A percentile compares a stretch with the other conserved stretches of the same genome.
Conservation (phyloP, 2,329 filamentous ascomycete species). For the Immersiporthe knoxdaviesiana region DNA sequence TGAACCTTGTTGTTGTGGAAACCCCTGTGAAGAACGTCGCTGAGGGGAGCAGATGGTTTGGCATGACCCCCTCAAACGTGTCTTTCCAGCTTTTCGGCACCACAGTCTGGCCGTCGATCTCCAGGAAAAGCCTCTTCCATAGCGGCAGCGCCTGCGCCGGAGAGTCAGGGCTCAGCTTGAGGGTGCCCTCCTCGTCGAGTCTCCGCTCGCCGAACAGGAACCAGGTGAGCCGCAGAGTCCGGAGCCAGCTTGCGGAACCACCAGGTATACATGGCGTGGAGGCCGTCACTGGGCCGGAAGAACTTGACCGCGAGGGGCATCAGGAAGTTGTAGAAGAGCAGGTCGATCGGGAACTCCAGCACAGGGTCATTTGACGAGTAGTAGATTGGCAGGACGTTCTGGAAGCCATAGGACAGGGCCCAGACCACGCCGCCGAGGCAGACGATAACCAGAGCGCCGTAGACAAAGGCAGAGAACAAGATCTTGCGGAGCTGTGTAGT, state of each 20-base stretch:
- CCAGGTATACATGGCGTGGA: constrained; percentile 90
- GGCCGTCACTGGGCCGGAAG: constrained; percentile 80
- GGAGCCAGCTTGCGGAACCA: constrained; percentile 91
- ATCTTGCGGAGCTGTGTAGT: constrained; percentile 95
- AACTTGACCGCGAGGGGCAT: constrained; percentile 85
- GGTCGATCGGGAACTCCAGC: constrained; percentile 89
- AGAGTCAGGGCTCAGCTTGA: constrained; percentile 50
- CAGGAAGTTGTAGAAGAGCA: constrained; percentile 95
- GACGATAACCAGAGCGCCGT: constrained; percentile 87
- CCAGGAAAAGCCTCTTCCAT: constrained; percentile 51
- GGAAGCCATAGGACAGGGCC: constrained; percentile 72
- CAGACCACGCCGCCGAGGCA: constrained; percentile 96
- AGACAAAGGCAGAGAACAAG: constrained; percentile 91
- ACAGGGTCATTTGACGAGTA: constrained; percentile 93
- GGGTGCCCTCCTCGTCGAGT: constrained; percentile 78
- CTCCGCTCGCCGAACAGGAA: constrained; percentile 89
- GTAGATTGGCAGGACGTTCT: constrained; percentile 81
- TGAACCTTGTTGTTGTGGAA: constrained; percentile 46
- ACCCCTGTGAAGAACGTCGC: constrained; percentile 41
- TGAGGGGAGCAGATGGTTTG: constrained; percentile 45
- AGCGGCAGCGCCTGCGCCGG: constrained; percentile 40
- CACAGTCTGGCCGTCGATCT: constrained; percentile 48
- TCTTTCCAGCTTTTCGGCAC: constrained; percentile 62
- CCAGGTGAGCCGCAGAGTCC: constrained; percentile 78
- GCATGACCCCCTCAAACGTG: constrained; percentile 54